phyloP scores from a whole-genome alignment of 73 alveolate genomes.

The Symbiodinium natans region DNA sequence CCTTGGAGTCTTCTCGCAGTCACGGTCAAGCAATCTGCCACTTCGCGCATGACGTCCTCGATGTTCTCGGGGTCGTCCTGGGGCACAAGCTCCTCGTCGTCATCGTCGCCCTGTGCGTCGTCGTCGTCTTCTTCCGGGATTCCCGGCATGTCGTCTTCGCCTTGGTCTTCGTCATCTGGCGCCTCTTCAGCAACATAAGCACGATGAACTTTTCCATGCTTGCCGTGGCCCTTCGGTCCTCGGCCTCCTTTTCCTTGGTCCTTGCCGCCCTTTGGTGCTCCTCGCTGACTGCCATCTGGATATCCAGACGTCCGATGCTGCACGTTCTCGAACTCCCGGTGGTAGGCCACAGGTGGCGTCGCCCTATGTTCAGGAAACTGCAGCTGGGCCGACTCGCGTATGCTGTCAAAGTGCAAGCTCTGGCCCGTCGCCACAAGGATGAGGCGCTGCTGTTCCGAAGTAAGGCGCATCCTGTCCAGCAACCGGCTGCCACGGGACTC shows the following conservation, averaged over 20 bases:
- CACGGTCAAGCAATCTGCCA: constrained; percentile 44
- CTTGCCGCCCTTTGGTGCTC: background rate
- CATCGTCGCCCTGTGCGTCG: background rate
- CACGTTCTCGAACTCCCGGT: background rate
- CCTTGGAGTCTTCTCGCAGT: background rate
- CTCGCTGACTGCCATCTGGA: background rate
- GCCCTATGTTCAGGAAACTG: constrained; percentile 20
- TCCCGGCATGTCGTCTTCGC: background rate
- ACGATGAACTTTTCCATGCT: background rate
- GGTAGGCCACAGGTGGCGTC: background rate
- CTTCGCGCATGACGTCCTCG: background rate
- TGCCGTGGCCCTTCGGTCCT: background rate
- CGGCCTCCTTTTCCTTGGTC: background rate
- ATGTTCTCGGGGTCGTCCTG: background rate
- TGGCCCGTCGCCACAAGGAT: constrained; percentile 27
- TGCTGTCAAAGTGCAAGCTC: background rate
- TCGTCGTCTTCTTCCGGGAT: background rate
- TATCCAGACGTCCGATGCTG: background rate
- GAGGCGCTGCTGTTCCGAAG: constrained; percentile 20
- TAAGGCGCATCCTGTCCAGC: constrained; percentile 6
- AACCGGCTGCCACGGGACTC: constrained; percentile 15
- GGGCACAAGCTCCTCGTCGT: background rate
- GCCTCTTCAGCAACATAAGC: background rate
- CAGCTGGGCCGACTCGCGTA: background rate
- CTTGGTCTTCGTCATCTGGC: background rate